phyloP scores from a whole-genome alignment of 768 basidiomycete species.

The Scleroderma citrinum region DNA sequence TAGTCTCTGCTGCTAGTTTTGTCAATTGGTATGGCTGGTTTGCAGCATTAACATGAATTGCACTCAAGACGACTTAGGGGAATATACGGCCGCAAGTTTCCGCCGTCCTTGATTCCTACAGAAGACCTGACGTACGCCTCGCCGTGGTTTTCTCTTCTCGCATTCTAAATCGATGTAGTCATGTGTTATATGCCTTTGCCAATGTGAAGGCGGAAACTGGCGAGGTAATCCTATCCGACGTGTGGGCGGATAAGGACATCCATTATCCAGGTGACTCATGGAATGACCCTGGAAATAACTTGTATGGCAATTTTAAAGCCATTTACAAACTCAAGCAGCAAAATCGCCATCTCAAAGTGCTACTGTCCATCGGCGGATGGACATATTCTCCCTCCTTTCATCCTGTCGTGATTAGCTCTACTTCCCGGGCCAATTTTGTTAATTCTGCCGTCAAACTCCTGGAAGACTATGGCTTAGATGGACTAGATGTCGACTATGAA shows the following conservation, averaged over 20 bases:
- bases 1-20: slow-evolving; percentile 40
- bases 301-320: slow-evolving; percentile 94
- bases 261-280: slow-evolving; percentile 94
- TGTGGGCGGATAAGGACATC: slow-evolving; percentile 96
- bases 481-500: slow-evolving; percentile 90
- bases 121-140: slow-evolving; percentile 75
- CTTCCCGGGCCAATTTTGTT: slow-evolving; percentile 72
- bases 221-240: slow-evolving; percentile 82
- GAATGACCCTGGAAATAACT: slow-evolving; percentile 85
- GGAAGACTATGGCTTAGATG: slow-evolving; percentile 91
- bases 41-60: not conserved
- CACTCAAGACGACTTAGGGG: slow-evolving; percentile 49
- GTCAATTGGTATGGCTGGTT: slow-evolving; percentile 60
- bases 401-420: slow-evolving; percentile 63
- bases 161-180: slow-evolving; percentile 37
- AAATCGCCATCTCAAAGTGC: slow-evolving; percentile 71
- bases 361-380: slow-evolving; percentile 95
- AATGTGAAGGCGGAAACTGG: slow-evolving; percentile 80
- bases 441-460: slow-evolving; percentile 68
- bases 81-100: slow-evolving; percentile 91
- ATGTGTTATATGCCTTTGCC: slow-evolving; percentile 91
- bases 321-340: slow-evolving; percentile 87
- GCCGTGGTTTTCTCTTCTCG: not conserved
- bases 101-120: slow-evolving; percentile 76
- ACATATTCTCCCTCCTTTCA: slow-evolving; percentile 87